phyloP scores from a whole-genome alignment of 2,329 filamentous ascomycete genomes.

The Metarhizium album region DNA sequence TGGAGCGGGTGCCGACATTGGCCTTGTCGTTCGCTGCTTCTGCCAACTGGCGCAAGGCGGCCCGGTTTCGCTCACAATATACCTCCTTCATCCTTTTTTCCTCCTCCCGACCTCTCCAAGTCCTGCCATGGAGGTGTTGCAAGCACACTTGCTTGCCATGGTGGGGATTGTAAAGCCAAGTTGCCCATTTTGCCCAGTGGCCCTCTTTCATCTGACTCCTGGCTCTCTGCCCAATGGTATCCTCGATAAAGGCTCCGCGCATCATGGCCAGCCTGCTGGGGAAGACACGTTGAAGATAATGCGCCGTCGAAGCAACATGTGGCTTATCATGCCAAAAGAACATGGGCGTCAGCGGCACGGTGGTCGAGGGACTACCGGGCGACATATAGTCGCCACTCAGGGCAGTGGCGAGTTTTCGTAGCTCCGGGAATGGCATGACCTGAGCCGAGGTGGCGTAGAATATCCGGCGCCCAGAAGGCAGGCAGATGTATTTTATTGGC shows the following conservation, averaged over 20 bases:
- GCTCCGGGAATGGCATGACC: slow-evolving; percentile 29
- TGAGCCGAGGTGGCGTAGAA: slow-evolving; percentile 38
- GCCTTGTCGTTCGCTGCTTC: not conserved
- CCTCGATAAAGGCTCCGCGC: slow-evolving; percentile 45
- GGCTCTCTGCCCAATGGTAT: slow-evolving; percentile 42
- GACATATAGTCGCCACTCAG: slow-evolving; percentile 30
- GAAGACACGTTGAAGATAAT: slow-evolving; percentile 41
- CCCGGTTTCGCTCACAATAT: not conserved
- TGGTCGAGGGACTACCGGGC: slow-evolving; percentile 14
- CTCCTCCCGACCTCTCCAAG: slow-evolving; percentile 29
- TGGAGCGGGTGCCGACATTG: not conserved
- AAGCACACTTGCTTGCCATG: slow-evolving; percentile 34
- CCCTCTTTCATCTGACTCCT: slow-evolving; percentile 47
- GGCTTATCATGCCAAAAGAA: slow-evolving; percentile 52
- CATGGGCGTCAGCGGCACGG: slow-evolving; percentile 36
- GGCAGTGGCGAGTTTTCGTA: slow-evolving; percentile 29
- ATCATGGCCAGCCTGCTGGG: slow-evolving; percentile 37
- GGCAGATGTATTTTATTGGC: slow-evolving; percentile 40
- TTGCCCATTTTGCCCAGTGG: slow-evolving; percentile 40
- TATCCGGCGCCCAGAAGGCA: slow-evolving; percentile 40
- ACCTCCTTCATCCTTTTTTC: slow-evolving; percentile 6
- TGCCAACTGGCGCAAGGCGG: not conserved
- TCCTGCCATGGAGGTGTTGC: slow-evolving; percentile 39
- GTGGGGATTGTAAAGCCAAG: slow-evolving; percentile 43
- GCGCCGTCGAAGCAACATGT: slow-evolving; percentile 35